Base-by-base conservation (phyloP, 1,284 basidiomycete genomes). In the Caloboletus inedulis region DNA sequence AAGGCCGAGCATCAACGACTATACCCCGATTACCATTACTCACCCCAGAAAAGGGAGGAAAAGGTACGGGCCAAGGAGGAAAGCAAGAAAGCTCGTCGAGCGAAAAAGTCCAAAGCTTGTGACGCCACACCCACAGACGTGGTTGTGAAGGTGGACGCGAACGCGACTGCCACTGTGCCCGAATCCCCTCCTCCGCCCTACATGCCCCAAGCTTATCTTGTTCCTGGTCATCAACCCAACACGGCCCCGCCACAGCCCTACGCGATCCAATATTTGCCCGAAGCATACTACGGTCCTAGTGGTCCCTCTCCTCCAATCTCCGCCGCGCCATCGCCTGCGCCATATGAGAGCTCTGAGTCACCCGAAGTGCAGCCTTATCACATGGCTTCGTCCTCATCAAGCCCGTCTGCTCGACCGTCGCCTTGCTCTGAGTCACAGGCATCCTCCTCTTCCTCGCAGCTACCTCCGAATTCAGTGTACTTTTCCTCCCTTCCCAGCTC, bases 11-110 rank as follows among this genome's bases (percentile, higher is more conserved):
- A 94, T 64, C 72, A 75, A 41, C 60, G 64, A 3, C 65, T 72
- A 58, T 88, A 87, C 61, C 91, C 91, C 0, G 74, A 77, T 43
- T 94, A 94, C 70, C 81, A 82, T 51, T 94, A 85, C 64, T 74
- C 78, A 49, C 91, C 91, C 0, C 72, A 78, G 66, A 85, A 80
- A 63, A 86, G 82, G 68, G 81, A 81, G 48, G 78, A 82, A 44
- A 88, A 84, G 68, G 71, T 75, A 33, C 74, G 74, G 23, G 53
- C 74, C 31, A 73, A 77, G 29, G 75, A 77, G 54, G 75, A 78
- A 43, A 75, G 71, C 57, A 76, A 72, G 46, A 66, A 71, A 62
- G 7, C 60, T 62, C 65, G 68, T 29, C 64, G 58, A 23, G 62
- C 60, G 47, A 71, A 63, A 52, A 72, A 63, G 53, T 57, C 60